Base-by-base conservation (phyloP, 768 basidiomycete species). In the Cytidiella melzeri region DNA sequence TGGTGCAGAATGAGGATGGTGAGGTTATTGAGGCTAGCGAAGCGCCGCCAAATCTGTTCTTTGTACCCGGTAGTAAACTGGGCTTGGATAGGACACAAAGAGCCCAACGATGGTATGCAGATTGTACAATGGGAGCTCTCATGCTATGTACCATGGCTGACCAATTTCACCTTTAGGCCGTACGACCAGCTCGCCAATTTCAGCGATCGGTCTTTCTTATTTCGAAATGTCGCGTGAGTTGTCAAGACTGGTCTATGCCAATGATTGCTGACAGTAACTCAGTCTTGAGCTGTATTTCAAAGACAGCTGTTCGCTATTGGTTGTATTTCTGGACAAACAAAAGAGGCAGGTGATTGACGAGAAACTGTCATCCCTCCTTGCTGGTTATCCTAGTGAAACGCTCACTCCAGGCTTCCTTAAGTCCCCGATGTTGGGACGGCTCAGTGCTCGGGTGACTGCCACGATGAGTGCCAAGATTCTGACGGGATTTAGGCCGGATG, bases 211-310 rank as follows among this genome's bases (percentile, higher is more conserved):
- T 82, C 82, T 1, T 95, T 91, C 68, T 67, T 96, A 18, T 95
- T 97, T 67, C 80, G 91, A 20, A 92, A 95, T 60, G 90, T 95
- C 12, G 92, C 83, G 88, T 92, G 61, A 70, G 88, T 70, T 6
- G 24, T 43, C 11, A n/a, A 37, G 40, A 7, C 27, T 12, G 37
- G 15, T 13, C 34, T 13, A 9, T 6, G 1, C 25, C 13, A 3
- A 15, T 23, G 18, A 5, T 23, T 41, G 46, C n/a, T 48, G 43
- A 26, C 41, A 28, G 10, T 6, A 12, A 40, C 30, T 4, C 21
- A 93, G 91, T 0, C 71, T 96, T 13, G 94, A 97, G 63, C 75
- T 97, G 9, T 95, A 94, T 67, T 92, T 96, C 73, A 85, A 82
- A 57, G 94, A 97, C 58, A 92, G 90, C 56, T 81, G 90, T 5